phyloP scores from a whole-genome alignment of 345 rosid species.

The Excoecaria cochinchinensis region DNA sequence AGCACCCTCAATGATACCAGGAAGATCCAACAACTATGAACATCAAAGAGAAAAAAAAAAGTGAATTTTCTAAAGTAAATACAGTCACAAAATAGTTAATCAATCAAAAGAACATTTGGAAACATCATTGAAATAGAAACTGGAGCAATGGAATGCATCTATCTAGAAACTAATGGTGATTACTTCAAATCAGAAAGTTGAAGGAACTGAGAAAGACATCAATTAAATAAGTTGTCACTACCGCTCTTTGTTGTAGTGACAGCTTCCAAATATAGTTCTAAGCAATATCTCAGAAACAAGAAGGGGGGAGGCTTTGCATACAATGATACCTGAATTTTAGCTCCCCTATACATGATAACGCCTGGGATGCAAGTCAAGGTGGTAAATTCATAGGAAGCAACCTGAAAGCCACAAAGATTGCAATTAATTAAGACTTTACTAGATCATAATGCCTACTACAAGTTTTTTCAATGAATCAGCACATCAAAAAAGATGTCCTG shows the following conservation, averaged over 20 bases:
- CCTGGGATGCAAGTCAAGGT: constrained; percentile 98
- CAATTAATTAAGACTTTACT: constrained; percentile 1
- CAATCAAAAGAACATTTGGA: not conserved
- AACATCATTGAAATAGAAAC: not conserved
- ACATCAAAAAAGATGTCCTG: not conserved
- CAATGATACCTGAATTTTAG: constrained; percentile 82
- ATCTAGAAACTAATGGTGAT: not conserved
- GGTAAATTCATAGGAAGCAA: constrained; percentile 99
- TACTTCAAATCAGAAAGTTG: not conserved
- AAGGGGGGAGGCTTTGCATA: not conserved
- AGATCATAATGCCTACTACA: not conserved
- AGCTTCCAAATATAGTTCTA: not conserved
- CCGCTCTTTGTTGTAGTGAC: not conserved
- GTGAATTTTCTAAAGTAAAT: not conserved
- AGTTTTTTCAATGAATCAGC: not conserved
- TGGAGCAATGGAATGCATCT: not conserved
- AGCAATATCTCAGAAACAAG: not conserved
- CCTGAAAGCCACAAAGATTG: constrained; percentile 43
- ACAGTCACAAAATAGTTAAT: not conserved
- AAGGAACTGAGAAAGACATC: not conserved
- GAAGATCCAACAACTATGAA: constrained; percentile 88
- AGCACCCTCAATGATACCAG: constrained; percentile 99
- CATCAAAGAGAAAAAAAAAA: not conserved
- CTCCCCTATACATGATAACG: constrained; percentile 89
- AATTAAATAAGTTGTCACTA: not conserved